Evolutionary conservation across 345 rosid species (phyloP), one percentile per base, ranked within the genome.

Genomic region (Boechera stricta): DNA sequence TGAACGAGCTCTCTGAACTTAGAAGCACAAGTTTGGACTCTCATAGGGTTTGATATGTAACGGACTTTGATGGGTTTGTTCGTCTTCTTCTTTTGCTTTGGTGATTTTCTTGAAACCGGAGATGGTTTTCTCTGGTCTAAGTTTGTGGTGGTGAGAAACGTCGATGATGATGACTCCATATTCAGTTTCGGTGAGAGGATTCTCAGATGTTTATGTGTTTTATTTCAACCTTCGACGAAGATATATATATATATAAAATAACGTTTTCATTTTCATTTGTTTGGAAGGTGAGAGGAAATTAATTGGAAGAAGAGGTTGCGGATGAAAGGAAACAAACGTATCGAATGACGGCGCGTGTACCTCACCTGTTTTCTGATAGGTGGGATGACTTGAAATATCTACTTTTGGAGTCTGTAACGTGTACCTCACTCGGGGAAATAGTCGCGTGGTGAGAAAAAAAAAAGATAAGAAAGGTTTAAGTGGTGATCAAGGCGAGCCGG

Each of bases 1-100:
- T 92, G 96, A 5, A 92, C 98, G 26, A 88, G 79, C 70, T 89
- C 94, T 75, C 98, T 85, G 18, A 92, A 92, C 59, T 87, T 75
- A 0, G 98, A 84, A 3, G 96, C 94, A 56, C 88, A 84, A 9
- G 90, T 87, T 54, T 81, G 36, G n/a, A 92, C 86, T 82, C 80
- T 92, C 93, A 90, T 84, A 29, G 98, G 96, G 75, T 81, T 90
- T 0, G 94, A 92, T 26, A 92, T 92, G 82, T 92, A 89, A 59
- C 90, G 91, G 33, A 92, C 93, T 79, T 90, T 92, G 77, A 93
- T 64, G 24, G 67, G 42, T 64, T 79, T 79, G 56, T 36, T 51
- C 55, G 33, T 69, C 62, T 75, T 79, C 79, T 75, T 79, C 62
- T 55, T 62, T 36, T 75, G 72, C 63, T 64, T 79, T 55, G 48